Base-by-base conservation (phyloP, 352 stramenopile species). In the Globisporangium solare region DNA sequence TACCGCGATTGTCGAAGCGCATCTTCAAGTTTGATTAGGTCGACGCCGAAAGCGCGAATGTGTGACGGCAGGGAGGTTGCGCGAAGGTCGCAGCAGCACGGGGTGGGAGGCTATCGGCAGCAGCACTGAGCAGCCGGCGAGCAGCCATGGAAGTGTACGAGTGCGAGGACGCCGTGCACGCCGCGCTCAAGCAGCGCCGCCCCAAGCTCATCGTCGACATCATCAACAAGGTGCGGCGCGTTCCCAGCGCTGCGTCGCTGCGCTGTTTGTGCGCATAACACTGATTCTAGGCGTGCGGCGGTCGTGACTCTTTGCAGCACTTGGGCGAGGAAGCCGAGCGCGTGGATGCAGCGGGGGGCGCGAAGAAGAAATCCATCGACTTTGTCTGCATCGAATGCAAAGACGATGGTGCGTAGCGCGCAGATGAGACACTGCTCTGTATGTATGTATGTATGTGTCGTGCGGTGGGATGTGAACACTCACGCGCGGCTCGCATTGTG, bases 341-440 rank as follows among this genome's bases (percentile, higher is more conserved):
- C 40, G 63, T 39, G 49, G 56, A 67, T n/a, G 55, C 56, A 18
- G n/a, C 59, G 2, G 39, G 46, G 17, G 24, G 14, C 8, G 27
- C 47, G 21, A 67, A 47, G 31, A 32, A 63, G 57, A 55, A 40
- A 49, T 50, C 48, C 70, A 63, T 92, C 31, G 76, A 88, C 58
- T 92, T 92, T 51, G 77, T 89, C 43, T 92, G 83, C 59, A 68
- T 92, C 21, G 78, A 90, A 47, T 92, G 82, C 64, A 70, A 77
- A 21, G 64, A 81, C n/a, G 78, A 89, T 46, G 82, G 82, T 88
- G 35, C 22, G 54, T 40, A 6, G 4, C n/a, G n/a, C n/a, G n/a
- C n/a, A n/a, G n/a, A n/a, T n/a, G n/a, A n/a, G n/a, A n/a, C n/a
- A n/a, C n/a, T n/a, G n/a, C n/a, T n/a, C n/a, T n/a, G n/a, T 17